phyloP scores from a whole-genome alignment of 2,329 filamentous ascomycete genomes.

The Grosmannia penicillata region DNA sequence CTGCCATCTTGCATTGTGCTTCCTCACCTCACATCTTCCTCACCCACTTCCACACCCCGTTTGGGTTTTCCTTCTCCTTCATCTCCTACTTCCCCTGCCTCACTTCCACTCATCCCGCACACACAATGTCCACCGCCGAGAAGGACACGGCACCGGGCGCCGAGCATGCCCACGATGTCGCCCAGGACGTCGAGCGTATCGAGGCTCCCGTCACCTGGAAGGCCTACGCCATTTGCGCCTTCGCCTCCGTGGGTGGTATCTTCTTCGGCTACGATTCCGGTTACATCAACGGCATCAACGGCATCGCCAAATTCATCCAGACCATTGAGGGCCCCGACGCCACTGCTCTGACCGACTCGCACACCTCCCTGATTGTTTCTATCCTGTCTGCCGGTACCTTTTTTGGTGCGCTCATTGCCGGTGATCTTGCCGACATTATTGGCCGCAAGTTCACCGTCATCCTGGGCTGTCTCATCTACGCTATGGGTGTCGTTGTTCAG shows the following conservation, averaged over 20 bases:
- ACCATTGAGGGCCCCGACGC: conserved; percentile 29
- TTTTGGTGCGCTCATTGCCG: conserved; percentile 63
- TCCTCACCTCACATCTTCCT: not conserved
- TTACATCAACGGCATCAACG: conserved; percentile 54
- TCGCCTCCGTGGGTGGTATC: conserved; percentile 57
- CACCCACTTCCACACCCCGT: no score
- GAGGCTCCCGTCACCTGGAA: conserved; percentile 56
- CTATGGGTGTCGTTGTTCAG: conserved; percentile 53
- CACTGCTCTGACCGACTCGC: conserved; percentile 20
- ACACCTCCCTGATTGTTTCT: conserved; percentile 49
- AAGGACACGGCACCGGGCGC: conserved; percentile 5
- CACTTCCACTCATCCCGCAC: not conserved
- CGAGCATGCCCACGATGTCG: conserved; percentile 5
- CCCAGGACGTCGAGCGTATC: conserved; percentile 40
- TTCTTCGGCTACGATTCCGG: conserved; percentile 71
- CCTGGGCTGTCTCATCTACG: conserved; percentile 56
- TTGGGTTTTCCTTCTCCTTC: not conserved
- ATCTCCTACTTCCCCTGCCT: not conserved
- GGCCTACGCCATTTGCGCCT: conserved; percentile 55
- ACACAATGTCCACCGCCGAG: conserved; percentile 8
- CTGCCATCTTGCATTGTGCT: not conserved
- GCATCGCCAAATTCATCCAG: conserved; percentile 33
- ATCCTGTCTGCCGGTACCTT: conserved; percentile 69
- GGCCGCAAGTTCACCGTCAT: conserved; percentile 62
- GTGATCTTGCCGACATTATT: conserved; percentile 61